Evolutionary conservation across 2,329 filamentous ascomycete genomes (phyloP), one percentile per base, ranked within the genome.

Genomic region (Canariomyces notabilis): DNA sequence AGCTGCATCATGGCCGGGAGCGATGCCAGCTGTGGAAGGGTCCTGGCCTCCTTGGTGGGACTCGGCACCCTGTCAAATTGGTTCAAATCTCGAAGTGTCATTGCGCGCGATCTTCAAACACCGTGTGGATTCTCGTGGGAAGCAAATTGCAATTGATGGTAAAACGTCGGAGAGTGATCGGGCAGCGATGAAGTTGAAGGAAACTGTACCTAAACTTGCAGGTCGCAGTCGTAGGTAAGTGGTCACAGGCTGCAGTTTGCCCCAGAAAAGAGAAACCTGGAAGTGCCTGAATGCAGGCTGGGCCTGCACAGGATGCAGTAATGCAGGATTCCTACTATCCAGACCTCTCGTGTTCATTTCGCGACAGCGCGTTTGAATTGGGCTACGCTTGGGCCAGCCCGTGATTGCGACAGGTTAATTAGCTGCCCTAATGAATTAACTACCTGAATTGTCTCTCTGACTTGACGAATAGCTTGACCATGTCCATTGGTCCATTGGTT

Each of bases 1-100:
- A 77, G 67, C 52, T 77, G 69, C 32, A 71, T 66, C 31, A 65
- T 62, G 47, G 67, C 54, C 37, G 63, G 59, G 23, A 55, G 46
- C 22, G 44, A 26, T 20, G 36, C 47, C 40, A 44, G 47, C 44
- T 44, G 46, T 32, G 42, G 42, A 38, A 34, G 44, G 44, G 46
- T 29, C 23, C 19, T 19, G 19, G 35, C 32, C n/a, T 52, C 49
- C 42, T 40, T 48, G 42, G 50, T 48, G 45, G 49, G 44, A 47
- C 52, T 44, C 36, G 49, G 39, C 44, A 46, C 43, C 37, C n/a
- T 42, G 41, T 53, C 48, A 23, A 44, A 48, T 38, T 46, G 50
- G 47, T 54, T 48, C 31, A 51, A 39, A 44, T 50, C 42, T 36
- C 49, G 51, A 4, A 48, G 44, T 2, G 51, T 54, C 49, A 54